Base-by-base conservation (phyloP, 805 yeast genomes). In the Yueomyces sinensis region DNA sequence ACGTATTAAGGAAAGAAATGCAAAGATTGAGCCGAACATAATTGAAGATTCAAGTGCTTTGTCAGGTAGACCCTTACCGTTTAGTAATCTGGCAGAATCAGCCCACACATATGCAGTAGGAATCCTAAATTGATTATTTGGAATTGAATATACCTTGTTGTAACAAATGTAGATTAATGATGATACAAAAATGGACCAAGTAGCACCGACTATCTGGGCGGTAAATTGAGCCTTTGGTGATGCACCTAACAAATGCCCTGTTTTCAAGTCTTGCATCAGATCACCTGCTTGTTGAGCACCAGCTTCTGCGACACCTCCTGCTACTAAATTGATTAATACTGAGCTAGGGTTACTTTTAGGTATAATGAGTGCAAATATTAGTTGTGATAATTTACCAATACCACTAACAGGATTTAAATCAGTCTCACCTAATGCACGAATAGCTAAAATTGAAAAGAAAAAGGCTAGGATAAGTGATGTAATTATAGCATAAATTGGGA, bases 281-380 rank as follows among this genome's bases (percentile, higher is more conserved):
- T 89, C 98, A 22, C 98, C 97, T 2, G 97, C 96, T 59, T 89
- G 98, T 60, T 91, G 97, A 3, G 98, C 95, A 7, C 97, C 97
- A 0, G 97, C 96, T 60, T 89, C 98, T 1, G 97, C 93, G 29
- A 89, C 76, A 13, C 95, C 98, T 14, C 98, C 98, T 4, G 96
- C 95, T 1, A 89, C 80, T 32, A 89, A 62, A 51, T 89, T 91
- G 31, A 84, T 74, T 29, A 89, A 60, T 4, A 91, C 83, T 9
- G 84, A 72, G 2, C 93, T 86, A 1, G 93, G 93, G 38, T 76
- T 81, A 31, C 63, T 55, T 23, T 65, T 63, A 0, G 95, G 95
- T 18, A 86, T 68, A 5, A 89, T 65, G 11, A 84, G 50, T 0
- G 96, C 95, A 57, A 91, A 84, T 2, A 91, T 57, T 32, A 89